Base-by-base conservation (phyloP, 2,329 filamentous ascomycete species). In the Colletotrichum sp. region DNA sequence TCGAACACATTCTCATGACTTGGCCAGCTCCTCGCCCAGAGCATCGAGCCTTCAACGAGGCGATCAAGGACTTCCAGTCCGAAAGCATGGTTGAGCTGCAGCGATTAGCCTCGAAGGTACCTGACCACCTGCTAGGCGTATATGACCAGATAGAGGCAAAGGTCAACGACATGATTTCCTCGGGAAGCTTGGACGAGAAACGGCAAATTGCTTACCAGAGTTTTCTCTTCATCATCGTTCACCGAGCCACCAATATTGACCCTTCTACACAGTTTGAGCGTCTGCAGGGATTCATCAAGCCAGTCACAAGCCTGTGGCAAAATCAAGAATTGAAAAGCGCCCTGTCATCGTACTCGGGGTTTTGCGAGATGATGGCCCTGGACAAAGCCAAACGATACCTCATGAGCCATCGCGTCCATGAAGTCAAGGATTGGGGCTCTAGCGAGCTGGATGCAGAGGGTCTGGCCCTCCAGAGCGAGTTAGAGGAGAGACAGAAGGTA, bases 141-240 rank as follows among this genome's bases (percentile, higher is more conserved):
- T 98, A 98, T 81, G 93, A 96, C 72, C 91, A 97, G 78, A 90
- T 99, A 33, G 94, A 98, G 81, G 89, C 88, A 47, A 95, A 95
- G 79, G 93, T 98, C 73, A 93, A 93, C 73, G 93, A 96, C 81
- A 92, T 98, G 86, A 89, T 94, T 80, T 88, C 91, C 75, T 91
- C 94, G 62, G 91, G 93, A 34, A 89, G 90, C 68, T 85, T 94
- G 34, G 96, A 98, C 79, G 93, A 96, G 78, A 95, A 96, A 80
- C 91, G 96, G 36, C 92, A 94, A 71, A 93, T 97, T 79, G 95
- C 96, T 3, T 96, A 97, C 79, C 94, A 92, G 78, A 96, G 95
- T 12, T 96, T 98, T 76, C 87, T 98, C 1, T 97, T 99, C 81
- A 97, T 98, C 73, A 97, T 99, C 75, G 93, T 97, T 78, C 96